phyloP scores from a whole-genome alignment of 1,284 basidiomycete species.

The Puccinia sorghi region DNA sequence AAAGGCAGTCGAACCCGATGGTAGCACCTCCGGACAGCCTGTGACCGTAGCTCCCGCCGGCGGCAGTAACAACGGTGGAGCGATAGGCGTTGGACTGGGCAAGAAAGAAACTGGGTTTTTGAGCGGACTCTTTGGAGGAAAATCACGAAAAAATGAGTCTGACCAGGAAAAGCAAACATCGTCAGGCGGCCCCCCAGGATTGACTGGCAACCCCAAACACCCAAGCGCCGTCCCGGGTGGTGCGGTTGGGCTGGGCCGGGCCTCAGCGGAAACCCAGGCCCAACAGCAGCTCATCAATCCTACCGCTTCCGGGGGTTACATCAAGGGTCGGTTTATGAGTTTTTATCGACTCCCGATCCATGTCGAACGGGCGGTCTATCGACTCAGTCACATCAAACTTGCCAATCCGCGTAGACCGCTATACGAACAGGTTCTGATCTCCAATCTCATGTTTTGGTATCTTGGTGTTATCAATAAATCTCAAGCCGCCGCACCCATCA shows the following conservation, averaged over 20 bases:
- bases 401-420: slow-evolving; percentile 93
- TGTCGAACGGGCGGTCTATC: slow-evolving; percentile 95
- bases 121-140: slow-evolving; percentile 46
- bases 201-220: background rate
- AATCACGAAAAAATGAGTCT: slow-evolving; percentile 35
- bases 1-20: background rate
- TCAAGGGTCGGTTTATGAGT: slow-evolving; percentile 59
- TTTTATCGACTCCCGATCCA: slow-evolving; percentile 92
- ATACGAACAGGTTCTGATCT: slow-evolving; percentile 97
- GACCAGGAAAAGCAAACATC: slow-evolving; percentile 26
- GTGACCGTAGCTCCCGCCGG: background rate
- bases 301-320: slow-evolving; percentile 62
- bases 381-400: slow-evolving; percentile 95
- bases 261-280: background rate
- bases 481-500: background rate
- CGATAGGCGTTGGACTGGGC: slow-evolving; percentile 1
- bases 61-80: background rate
- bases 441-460: slow-evolving; percentile 95
- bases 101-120: slow-evolving; percentile 46
- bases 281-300: slow-evolving; percentile 54
- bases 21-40: background rate
- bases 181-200: background rate
- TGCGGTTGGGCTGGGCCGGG: background rate
- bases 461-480: slow-evolving; percentile 89
- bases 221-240: background rate